Base-by-base conservation (phyloP, 495 filamentous ascomycete genomes). In the Penicillium psychrofluorescens region DNA sequence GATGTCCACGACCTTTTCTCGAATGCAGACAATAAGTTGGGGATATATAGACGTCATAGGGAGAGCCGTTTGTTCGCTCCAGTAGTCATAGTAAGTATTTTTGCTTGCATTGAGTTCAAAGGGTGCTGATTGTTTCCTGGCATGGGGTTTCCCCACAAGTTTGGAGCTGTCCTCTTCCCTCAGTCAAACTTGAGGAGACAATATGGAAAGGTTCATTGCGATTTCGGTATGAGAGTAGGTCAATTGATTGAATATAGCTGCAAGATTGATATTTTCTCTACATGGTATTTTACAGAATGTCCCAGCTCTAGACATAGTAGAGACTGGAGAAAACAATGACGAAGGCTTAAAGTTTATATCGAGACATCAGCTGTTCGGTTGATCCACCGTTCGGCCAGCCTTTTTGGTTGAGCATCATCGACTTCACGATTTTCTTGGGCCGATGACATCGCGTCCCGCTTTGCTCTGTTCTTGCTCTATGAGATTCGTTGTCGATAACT, bases 381-480 rank as follows among this genome's bases (percentile, higher is more conserved):
- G 51, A 38, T 38, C 56, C 54, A 53, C 56, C 11, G n/a, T 16
- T 11, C 29, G 36, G 41, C 29, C 40, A n/a, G 10, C 27, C 8
- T 7, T 32, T 37, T 31, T 16, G 30, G 34, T 50, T 29, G 12
- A 42, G 54, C 57, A 61, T 61, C 57, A 61, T 61, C 44, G 57
- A 61, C 51, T 61, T 51, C 14, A 14, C 12, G 30, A 11, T 12
- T 14, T 22, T 35, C n/a, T 29, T 44, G 41, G 39, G 45, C 11
- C 32, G 40, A 48, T 48, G 30, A 27, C 46, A 48, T 53, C 32
- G 38, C 8, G 4, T 12, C n/a, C 32, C 32, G 9, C 32, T 10
- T 34, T 11, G 13, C 15, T 15, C 15, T 30, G 11, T 35, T 35
- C 37, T 44, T 45, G 8, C 29, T 45, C 32, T 36, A 34, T 46